Conservation (phyloP, 345 rosid genomes). For the Nasturtium officinale region DNA sequence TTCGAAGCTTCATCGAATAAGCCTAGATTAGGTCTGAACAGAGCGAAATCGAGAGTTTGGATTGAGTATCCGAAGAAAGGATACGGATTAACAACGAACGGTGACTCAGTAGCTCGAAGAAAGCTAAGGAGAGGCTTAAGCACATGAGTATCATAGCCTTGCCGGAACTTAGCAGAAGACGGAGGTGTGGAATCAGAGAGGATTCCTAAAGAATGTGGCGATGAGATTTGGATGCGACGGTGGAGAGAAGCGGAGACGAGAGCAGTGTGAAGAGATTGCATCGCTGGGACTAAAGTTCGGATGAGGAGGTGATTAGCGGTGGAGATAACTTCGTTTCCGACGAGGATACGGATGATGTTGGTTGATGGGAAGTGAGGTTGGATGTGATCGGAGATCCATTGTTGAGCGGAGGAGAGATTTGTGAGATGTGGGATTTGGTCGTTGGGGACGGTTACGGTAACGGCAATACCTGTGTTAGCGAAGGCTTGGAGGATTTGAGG, state of each 20-base stretch:
- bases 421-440: constrained; percentile 71
- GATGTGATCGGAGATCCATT: constrained; percentile 65
- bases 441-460: constrained; percentile 69
- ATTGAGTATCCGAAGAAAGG: constrained; percentile 75
- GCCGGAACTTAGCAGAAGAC: constrained; percentile 62
- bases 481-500: constrained; percentile 64
- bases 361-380: constrained; percentile 64
- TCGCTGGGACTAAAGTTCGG: constrained; percentile 62
- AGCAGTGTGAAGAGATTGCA: constrained; percentile 74
- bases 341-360: constrained; percentile 68
- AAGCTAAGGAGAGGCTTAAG: constrained; percentile 79
- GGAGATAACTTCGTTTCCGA: constrained; percentile 83
- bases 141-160: constrained; percentile 64
- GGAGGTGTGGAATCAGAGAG: constrained; percentile 74
- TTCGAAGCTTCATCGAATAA: constrained; percentile 55
- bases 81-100: constrained; percentile 82
- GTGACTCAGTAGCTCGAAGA: constrained; percentile 59
- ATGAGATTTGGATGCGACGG: constrained; percentile 67
- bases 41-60: constrained; percentile 74
- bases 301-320: constrained; percentile 52
- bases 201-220: constrained; percentile 80
- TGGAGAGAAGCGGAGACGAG: constrained; percentile 62
- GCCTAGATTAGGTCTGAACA: constrained; percentile 69
- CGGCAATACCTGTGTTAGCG: constrained; percentile 60
- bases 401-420: constrained; percentile 53